A percentile compares a stretch with the other conserved stretches of the same genome.
These are phyloP conservation scores for Cetraspora pellucida DNA, from an alignment of 192 early-diverging fungal genomes.

Conservation along the genomic window DNA sequence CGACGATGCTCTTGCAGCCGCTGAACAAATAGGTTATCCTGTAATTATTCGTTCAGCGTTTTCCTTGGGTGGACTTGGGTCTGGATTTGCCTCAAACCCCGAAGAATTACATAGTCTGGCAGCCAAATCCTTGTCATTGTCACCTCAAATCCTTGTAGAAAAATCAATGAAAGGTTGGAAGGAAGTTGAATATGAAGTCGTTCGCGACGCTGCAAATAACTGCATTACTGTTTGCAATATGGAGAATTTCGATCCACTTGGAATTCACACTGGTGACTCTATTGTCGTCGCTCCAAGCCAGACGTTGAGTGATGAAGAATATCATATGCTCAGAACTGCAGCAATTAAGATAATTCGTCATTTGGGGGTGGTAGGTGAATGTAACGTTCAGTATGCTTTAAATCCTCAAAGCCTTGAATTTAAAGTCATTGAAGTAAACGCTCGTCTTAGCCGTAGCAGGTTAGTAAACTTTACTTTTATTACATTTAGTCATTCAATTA, in stretches of 20 bases:
- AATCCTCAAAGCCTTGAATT: conserved; percentile 95
- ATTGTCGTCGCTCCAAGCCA: conserved; percentile 98
- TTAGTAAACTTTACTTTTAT: neutral
- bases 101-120: conserved; percentile 78
- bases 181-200: conserved; percentile 99
- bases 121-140: conserved; percentile 85
- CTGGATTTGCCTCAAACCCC: conserved; percentile 93
- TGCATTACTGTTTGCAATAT: conserved; percentile 99
- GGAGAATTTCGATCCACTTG: conserved; percentile 99
- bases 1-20: conserved; percentile 87
- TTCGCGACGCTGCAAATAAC: conserved; percentile 92
- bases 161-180: conserved; percentile 99
- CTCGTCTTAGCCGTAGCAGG: conserved; percentile 78
- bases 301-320: conserved; percentile 96
- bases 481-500: too few species aligned
- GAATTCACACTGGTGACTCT: conserved; percentile 99
- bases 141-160: conserved; percentile 95
- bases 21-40: conserved; percentile 89
- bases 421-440: conserved; percentile 99
- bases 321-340: conserved; percentile 96
- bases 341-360: conserved; percentile 97
- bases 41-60: conserved; percentile 96
- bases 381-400: conserved; percentile 98
- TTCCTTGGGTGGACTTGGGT: conserved; percentile 95
- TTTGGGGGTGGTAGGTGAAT: conserved; percentile 98